Evolutionary conservation across 768 basidiomycete genomes (phyloP).

Genomic region (Phylloporus sp.): DNA sequence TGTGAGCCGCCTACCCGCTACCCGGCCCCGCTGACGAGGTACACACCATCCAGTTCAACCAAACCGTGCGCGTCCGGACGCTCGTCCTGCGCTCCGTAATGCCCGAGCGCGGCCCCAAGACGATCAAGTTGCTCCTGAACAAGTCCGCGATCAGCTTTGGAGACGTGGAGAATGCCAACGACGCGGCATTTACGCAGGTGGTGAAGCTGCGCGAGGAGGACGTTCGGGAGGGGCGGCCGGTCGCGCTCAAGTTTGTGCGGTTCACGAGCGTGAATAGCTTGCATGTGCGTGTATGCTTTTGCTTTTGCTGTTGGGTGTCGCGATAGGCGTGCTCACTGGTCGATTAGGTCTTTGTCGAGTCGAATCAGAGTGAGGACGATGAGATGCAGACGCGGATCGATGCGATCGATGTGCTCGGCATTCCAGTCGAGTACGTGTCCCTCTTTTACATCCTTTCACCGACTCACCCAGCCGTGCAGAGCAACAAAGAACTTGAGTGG

Average conservation of each 20-base stretch:
- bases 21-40: neutral
- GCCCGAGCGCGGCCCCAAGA: slow-evolving; percentile 47
- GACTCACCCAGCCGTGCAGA: slow-evolving; percentile 18
- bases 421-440: slow-evolving; percentile 49
- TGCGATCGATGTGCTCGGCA: slow-evolving; percentile 58
- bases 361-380: slow-evolving; percentile 60
- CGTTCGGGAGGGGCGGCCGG: slow-evolving; percentile 37
- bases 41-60: slow-evolving; percentile 63
- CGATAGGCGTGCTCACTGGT: neutral
- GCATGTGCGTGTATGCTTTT: slow-evolving; percentile 38
- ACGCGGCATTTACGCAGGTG: slow-evolving; percentile 51
- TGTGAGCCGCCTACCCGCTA: slow-evolving; percentile 35
- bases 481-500: slow-evolving; percentile 37
- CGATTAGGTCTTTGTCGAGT: slow-evolving; percentile 59
- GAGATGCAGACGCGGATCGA: slow-evolving; percentile 55
- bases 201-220: slow-evolving; percentile 48
- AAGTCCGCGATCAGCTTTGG: slow-evolving; percentile 56
- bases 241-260: slow-evolving; percentile 57
- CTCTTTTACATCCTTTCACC: neutral
- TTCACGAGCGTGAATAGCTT: slow-evolving; percentile 66
- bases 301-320: neutral
- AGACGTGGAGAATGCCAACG: slow-evolving; percentile 52
- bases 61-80: slow-evolving; percentile 58
- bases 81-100: slow-evolving; percentile 42
- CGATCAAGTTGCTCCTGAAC: slow-evolving; percentile 61